phyloP scores from a whole-genome alignment of 441 rosid genomes.

The Euphorbia celastroides region DNA sequence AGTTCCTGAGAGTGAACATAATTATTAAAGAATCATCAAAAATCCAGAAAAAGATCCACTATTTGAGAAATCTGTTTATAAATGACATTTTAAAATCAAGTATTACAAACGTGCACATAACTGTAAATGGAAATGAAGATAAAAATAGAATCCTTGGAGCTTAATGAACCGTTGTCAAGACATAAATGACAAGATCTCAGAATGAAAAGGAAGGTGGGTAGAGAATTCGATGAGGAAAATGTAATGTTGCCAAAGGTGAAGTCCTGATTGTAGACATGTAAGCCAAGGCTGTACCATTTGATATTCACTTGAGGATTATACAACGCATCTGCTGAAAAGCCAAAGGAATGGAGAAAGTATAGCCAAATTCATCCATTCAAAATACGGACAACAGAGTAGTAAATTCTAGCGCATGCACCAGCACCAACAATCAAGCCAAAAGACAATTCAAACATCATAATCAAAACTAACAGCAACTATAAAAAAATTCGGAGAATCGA shows the following conservation, averaged over 20 bases:
- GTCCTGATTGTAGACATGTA: neutral
- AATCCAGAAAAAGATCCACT: neutral
- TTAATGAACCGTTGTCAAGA: slow-evolving; percentile 2
- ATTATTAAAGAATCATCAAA: neutral
- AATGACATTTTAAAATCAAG: neutral
- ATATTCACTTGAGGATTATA: too few species aligned
- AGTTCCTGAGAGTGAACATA: slow-evolving; percentile 14
- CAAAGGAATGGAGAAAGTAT: neutral
- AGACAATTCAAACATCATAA: neutral
- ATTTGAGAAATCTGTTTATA: neutral
- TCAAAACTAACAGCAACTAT: neutral
- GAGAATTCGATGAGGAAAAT: neutral
- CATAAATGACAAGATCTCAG: neutral
- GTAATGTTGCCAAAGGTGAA: neutral
- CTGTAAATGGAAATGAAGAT: neutral
- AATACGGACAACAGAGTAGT: too few species aligned
- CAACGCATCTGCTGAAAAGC: too few species aligned
- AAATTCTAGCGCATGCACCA: too few species aligned
- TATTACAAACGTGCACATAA: neutral
- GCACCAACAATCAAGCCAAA: neutral
- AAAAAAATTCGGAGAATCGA: neutral
- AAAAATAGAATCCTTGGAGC: neutral
- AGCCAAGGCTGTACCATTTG: too few species aligned
- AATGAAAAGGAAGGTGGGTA: neutral
- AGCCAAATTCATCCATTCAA: neutral